Conservation (phyloP, 2,329 filamentous ascomycete genomes). For the Beauveria sp. region DNA sequence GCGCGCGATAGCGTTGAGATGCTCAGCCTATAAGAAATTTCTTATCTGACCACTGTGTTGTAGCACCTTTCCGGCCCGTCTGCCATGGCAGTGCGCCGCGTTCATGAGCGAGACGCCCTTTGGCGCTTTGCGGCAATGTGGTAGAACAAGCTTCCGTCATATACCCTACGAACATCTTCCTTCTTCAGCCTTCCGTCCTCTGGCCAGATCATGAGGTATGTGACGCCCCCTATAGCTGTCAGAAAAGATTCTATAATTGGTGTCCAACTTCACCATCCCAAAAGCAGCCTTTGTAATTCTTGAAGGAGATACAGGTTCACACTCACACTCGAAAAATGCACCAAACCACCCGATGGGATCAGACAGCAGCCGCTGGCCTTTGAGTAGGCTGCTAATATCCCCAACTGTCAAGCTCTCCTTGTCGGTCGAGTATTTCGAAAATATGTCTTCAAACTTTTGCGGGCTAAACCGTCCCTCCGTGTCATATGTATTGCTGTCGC, state of each 20-base stretch:
- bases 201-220: slow-evolving; percentile 44
- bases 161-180: slow-evolving; percentile 35
- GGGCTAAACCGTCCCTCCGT: slow-evolving; percentile 40
- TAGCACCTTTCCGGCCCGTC: too few relatives aligned
- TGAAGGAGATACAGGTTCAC: not conserved
- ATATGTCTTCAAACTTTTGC: slow-evolving; percentile 44
- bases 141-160: slow-evolving; percentile 18
- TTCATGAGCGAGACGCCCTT: not conserved
- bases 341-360: slow-evolving; percentile 33
- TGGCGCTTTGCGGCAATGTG: not conserved
- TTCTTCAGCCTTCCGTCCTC: slow-evolving; percentile 48
- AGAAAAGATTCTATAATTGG: not conserved
- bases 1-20: too few relatives aligned
- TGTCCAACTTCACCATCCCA: not conserved
- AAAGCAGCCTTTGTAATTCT: not conserved
- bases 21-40: too few relatives aligned
- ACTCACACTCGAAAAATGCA: slow-evolving; percentile 19
- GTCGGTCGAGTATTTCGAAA: slow-evolving; percentile 36
- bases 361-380: slow-evolving; percentile 31
- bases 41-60: too few relatives aligned
- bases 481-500: slow-evolving; percentile 39
- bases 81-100: too few relatives aligned
- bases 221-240: slow-evolving; percentile 17
- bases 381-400: slow-evolving; percentile 29
- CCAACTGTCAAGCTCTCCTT: slow-evolving; percentile 30